A percentile compares a stretch with the other conserved stretches of the same genome.
Evolutionary conservation across 768 basidiomycete species (phyloP).

Genomic region (Crucibulum laeve): DNA sequence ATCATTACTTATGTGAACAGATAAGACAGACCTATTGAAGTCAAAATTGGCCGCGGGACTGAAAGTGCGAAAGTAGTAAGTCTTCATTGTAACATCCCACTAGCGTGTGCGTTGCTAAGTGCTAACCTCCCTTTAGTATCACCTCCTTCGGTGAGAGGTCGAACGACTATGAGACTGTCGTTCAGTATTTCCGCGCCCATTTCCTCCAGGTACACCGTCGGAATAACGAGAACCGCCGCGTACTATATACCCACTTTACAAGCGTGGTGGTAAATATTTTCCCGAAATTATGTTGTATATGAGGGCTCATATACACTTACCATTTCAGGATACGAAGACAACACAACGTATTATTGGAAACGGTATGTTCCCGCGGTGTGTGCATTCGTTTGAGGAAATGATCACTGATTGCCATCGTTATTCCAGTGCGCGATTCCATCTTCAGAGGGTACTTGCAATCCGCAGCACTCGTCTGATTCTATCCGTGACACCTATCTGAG

Average conservation of each 20-base stretch:
- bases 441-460: slow-evolving; percentile 74
- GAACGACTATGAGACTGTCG: slow-evolving; percentile 80
- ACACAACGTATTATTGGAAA: slow-evolving; percentile 82
- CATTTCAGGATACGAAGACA: slow-evolving; percentile 68
- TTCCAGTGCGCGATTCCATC: slow-evolving; percentile 65
- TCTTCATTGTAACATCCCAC: not conserved
- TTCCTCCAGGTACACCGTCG: slow-evolving; percentile 78
- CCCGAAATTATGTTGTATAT: slow-evolving; percentile 3
- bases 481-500: not conserved
- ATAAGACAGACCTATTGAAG: slow-evolving; percentile 76
- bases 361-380: slow-evolving; percentile 36
- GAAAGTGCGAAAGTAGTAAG: slow-evolving; percentile 77
- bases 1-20: slow-evolving; percentile 23
- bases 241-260: slow-evolving; percentile 79
- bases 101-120: not conserved
- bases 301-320: slow-evolving; percentile 1
- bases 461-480: slow-evolving; percentile 56
- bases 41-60: slow-evolving; percentile 69
- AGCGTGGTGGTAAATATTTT: slow-evolving; percentile 62
- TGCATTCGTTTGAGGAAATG: slow-evolving; percentile 6
- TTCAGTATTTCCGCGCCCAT: slow-evolving; percentile 85
- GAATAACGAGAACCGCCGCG: slow-evolving; percentile 76
- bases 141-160: slow-evolving; percentile 75
- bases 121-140: slow-evolving; percentile 42
- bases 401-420: slow-evolving; percentile 11